A percentile compares a stretch with the other conserved stretches of the same genome.
phyloP scores from a whole-genome alignment of 148 eudicot genomes.

The Vaccinium darrowii region DNA sequence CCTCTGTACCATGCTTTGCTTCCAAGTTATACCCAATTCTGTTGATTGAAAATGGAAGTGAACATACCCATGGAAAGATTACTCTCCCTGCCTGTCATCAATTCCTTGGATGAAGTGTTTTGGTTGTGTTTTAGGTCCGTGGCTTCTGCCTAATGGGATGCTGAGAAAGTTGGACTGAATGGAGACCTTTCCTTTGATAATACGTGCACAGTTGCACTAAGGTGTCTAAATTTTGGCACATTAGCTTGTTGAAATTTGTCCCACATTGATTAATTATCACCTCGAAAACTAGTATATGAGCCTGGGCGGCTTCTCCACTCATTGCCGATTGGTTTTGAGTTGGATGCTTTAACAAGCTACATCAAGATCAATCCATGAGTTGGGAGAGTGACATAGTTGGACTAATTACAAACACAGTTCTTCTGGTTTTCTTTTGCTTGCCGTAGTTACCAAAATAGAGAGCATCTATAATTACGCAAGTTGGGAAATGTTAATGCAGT shows the following conservation, averaged over 20 bases:
- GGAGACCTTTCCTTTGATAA: background rate
- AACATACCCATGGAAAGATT: background rate
- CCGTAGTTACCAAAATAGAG: background rate
- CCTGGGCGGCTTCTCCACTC: no score
- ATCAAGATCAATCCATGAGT: background rate
- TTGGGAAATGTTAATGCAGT: background rate
- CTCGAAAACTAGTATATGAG: no score
- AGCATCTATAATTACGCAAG: background rate
- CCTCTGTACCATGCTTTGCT: background rate
- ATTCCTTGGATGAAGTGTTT: background rate
- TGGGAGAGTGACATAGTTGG: background rate
- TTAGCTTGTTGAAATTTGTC: no score
- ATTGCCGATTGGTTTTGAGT: no score
- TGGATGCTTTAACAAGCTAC: background rate
- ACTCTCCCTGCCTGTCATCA: background rate
- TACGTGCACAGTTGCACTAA: background rate
- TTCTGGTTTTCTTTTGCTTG: background rate
- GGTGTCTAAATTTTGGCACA: background rate
- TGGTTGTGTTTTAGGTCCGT: background rate
- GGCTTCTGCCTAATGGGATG: background rate
- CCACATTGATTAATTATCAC: no score
- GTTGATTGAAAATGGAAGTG: background rate
- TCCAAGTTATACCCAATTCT: background rate
- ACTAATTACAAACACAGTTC: background rate
- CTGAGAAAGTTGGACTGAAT: background rate